phyloP scores from a whole-genome alignment of 768 basidiomycete species.

The Vararia minispora region DNA sequence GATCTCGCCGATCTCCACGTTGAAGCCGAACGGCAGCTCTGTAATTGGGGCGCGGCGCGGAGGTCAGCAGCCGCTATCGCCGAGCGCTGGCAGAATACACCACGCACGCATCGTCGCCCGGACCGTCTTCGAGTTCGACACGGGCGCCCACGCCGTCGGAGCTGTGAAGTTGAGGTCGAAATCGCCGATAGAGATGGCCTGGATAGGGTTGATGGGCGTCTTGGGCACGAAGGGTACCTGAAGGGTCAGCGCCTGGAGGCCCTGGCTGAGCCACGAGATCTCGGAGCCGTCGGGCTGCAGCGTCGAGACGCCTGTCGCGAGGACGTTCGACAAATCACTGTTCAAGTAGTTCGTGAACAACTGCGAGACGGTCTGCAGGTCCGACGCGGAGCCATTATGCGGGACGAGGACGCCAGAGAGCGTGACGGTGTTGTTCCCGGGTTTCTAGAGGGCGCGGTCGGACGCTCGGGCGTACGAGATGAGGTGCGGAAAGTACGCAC shows the following conservation, averaged over 20 bases:
- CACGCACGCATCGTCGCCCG: constrained; percentile 43
- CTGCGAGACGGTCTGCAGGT: constrained; percentile 40
- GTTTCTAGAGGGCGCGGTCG: constrained; percentile 24
- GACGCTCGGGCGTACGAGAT: background rate
- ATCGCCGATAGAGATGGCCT: constrained; percentile 48
- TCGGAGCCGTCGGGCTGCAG: constrained; percentile 40
- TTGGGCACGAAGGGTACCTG: constrained; percentile 49
- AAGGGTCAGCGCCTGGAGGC: constrained; percentile 44
- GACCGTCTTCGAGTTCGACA: constrained; percentile 45
- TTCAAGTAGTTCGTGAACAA: constrained; percentile 69
- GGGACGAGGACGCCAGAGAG: constrained; percentile 45
- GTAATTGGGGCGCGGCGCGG: too few relatives aligned
- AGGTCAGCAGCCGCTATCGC: too few relatives aligned
- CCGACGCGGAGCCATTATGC: constrained; percentile 30
- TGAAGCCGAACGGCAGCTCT: constrained; percentile 69
- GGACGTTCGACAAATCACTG: constrained; percentile 42
- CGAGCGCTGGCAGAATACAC: background rate
- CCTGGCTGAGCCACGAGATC: constrained; percentile 59
- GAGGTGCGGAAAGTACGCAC: constrained; percentile 28
- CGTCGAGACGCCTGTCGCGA: constrained; percentile 50
- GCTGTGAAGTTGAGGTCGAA: constrained; percentile 46
- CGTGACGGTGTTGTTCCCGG: constrained; percentile 46
- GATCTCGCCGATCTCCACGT: constrained; percentile 44
- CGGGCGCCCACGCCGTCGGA: constrained; percentile 44
- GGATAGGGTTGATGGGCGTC: constrained; percentile 49